Percentiles rank a stretch among this genome's conserved stretches.
Evolutionary conservation across 2,329 filamentous ascomycete species (phyloP).

Genomic region (Colletotrichum acutatum): DNA sequence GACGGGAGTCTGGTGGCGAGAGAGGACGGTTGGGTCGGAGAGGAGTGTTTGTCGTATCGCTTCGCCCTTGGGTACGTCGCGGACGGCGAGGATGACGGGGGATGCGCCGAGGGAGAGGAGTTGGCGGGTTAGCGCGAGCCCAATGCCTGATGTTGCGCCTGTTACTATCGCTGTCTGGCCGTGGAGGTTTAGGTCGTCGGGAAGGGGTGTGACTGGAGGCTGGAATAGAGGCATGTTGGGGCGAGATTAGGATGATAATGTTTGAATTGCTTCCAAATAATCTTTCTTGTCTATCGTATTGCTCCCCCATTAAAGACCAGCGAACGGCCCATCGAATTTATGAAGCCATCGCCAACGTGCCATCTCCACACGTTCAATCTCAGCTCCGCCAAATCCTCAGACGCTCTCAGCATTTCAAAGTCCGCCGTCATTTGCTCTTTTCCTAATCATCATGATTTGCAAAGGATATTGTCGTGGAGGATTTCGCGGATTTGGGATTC

Average conservation of each 20-base stretch:
- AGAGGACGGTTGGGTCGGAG: conserved; percentile 9
- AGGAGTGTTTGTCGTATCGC: conserved; percentile 31
- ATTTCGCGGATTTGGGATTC: conserved; percentile 9
- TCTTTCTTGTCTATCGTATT: neutral
- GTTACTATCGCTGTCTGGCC: conserved; percentile 51
- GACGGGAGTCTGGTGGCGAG: neutral
- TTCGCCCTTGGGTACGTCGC: conserved; percentile 44
- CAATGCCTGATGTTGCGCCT: conserved; percentile 55
- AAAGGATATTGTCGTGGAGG: neutral
- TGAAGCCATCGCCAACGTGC: neutral
- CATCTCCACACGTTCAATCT: neutral
- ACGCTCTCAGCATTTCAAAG: neutral
- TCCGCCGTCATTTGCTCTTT: neutral
- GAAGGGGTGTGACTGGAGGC: neutral
- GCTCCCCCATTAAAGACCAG: no score
- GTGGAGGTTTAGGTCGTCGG: conserved; percentile 27
- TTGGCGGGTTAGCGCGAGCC: conserved; percentile 51
- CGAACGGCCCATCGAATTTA: neutral
- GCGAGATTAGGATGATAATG: no score
- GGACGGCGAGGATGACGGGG: conserved; percentile 54
- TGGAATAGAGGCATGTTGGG: neutral
- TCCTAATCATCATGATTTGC: neutral
- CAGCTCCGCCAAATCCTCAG: neutral
- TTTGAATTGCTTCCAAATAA: neutral
- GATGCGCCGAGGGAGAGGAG: conserved; percentile 46